A percentile compares a stretch with the other conserved stretches of the same genome.
Conservation (phyloP, 2,329 filamentous ascomycete species). For the Aspergillus ochraceus region DNA sequence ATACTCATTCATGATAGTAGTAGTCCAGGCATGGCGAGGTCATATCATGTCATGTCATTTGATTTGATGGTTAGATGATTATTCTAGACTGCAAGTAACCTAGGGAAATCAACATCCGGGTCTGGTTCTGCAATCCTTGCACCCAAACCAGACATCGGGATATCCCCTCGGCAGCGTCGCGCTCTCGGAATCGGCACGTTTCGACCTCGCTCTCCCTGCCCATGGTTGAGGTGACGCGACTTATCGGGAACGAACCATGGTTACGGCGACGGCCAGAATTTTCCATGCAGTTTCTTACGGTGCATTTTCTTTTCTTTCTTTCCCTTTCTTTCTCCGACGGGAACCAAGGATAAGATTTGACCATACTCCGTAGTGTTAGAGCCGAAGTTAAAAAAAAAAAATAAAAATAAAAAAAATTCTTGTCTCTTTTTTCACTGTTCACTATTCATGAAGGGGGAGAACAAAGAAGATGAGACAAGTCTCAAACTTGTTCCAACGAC, state of each 20-base stretch:
- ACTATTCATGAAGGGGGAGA: background rate
- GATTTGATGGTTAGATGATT: background rate
- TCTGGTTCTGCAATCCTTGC: background rate
- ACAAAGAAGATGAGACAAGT: background rate
- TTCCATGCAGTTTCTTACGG: background rate
- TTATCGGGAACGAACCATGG: conserved; percentile 7
- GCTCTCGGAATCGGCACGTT: background rate
- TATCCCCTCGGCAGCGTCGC: background rate
- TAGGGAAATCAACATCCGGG: background rate
- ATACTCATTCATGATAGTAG: background rate
- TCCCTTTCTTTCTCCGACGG: background rate
- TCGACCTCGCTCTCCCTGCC: background rate
- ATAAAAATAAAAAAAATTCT: no score
- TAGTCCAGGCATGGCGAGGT: no score
- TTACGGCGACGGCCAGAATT: conserved; percentile 4
- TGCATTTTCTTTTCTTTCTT: background rate
- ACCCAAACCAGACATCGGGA: background rate
- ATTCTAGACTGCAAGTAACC: background rate
- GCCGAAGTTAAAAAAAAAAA: background rate
- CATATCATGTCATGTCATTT: background rate
- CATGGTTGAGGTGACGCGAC: conserved; percentile 1
- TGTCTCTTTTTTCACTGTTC: no score
- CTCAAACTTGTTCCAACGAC: background rate
- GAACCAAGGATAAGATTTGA: no score
- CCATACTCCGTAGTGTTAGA: no score